Evolutionary conservation across 345 rosid genomes (phyloP).

Genomic region (Excoecaria cochinchinensis): DNA sequence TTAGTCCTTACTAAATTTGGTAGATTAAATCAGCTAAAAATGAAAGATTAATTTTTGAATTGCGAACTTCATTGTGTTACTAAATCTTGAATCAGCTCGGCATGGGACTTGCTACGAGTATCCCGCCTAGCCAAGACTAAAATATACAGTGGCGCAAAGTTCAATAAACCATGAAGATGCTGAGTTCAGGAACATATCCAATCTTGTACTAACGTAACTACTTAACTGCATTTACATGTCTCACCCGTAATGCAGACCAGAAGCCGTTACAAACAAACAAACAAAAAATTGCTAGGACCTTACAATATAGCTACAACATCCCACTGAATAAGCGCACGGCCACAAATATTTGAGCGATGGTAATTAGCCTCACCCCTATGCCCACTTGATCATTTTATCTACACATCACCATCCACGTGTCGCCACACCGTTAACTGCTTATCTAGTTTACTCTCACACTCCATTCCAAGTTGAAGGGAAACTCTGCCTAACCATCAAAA

Average conservation of each 20-base stretch:
- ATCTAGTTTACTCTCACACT: slow-evolving; percentile 22
- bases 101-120: no score
- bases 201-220: not conserved
- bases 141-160: not conserved
- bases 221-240: not conserved
- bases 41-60: no score
- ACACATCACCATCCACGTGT: slow-evolving; percentile 39
- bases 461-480: not conserved
- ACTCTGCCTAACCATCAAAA: slow-evolving; percentile 4
- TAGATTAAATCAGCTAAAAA: no score
- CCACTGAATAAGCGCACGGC: slow-evolving; percentile 26
- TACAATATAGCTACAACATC: slow-evolving; percentile 17
- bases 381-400: slow-evolving; percentile 29
- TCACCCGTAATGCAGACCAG: not conserved
- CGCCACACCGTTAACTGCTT: slow-evolving; percentile 35
- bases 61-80: no score
- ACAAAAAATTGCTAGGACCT: not conserved
- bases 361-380: slow-evolving; percentile 22
- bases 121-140: no score
- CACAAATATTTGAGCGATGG: slow-evolving; percentile 45
- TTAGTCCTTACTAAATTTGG: no score
- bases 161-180: slow-evolving; percentile 4
- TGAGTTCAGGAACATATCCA: not conserved
- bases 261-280: not conserved
- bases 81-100: no score